Base-by-base conservation (phyloP, 2,329 filamentous ascomycete species). In the Xylariales sp. region DNA sequence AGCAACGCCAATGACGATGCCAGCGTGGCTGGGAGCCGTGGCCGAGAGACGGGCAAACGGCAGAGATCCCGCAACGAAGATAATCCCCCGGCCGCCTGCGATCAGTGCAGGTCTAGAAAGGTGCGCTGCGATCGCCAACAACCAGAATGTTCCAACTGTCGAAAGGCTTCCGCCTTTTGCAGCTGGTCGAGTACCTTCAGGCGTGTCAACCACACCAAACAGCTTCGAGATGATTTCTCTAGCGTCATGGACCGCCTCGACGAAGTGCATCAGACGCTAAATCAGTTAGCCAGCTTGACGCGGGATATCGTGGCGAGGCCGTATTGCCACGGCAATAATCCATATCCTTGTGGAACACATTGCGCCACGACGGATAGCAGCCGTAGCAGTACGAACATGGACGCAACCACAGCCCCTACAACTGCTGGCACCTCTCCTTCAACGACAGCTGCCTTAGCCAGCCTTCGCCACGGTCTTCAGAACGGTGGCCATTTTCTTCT, bases 121-220 rank as follows among this genome's bases (percentile, higher is more conserved):
- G 55, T 65, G 9, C 62, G 62, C 48, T 65, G 62, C 43, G 62
- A 65, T 14, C 55, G 62, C 9, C 62, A 60, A 10, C 62, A 65
- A 10, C 62, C 62, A 23, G 57, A 61, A 50, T 61, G 57, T 34
- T 61, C 57, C 34, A 61, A 61, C 36, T 61, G 57, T 18, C 57
- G 48, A 52, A 61, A 61, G n/a, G 57, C 46, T 14, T 36, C 32
- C 34, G 57, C 32, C 34, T 61, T 61, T 43, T 61, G 57, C 23
- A 61, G 57, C 57, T 61, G 57, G 57, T 61, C 57, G 16, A 61
- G 48, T n/a, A 61, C 57, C 3, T 65, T 60, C 16, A 60, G 55
- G 12, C 62, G 62, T 10, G 62, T 65, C n/a, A 65, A 65, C 23
- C 62, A 60, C 34, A 55, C 55, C 18, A 65, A 65, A 32, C 62